Conservation (phyloP, 305 asterid species). For the Caryopteris hybrid region DNA sequence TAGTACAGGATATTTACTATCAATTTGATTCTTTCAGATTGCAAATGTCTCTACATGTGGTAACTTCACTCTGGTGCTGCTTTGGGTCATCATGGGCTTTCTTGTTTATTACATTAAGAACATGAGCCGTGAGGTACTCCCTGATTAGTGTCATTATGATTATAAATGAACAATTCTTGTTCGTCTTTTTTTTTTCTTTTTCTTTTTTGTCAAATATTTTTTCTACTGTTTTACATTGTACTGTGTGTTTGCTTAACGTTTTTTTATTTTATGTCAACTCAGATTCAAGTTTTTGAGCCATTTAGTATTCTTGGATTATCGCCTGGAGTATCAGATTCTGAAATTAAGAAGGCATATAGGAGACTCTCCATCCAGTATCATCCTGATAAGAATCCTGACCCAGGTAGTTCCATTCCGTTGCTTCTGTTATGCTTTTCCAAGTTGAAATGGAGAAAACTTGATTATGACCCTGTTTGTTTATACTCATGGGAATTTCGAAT, state of each 20-base stretch:
- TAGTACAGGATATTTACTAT: not conserved
- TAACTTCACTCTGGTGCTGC: constrained; percentile 66
- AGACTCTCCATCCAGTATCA: constrained; percentile 95
- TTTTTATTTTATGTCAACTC: constrained; percentile 20
- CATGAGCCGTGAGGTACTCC: constrained; percentile 68
- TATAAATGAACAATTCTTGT: not conserved
- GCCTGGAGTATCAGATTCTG: constrained; percentile 81
- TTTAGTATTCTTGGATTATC: constrained; percentile 92
- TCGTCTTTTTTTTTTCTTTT: not conserved
- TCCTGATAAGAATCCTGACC: constrained; percentile 99
- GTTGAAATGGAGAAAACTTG: constrained; percentile 3
- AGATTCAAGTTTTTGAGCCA: constrained; percentile 91
- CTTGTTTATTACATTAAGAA: constrained; percentile 62
- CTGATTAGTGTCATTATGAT: constrained; percentile 1
- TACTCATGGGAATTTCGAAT: constrained; percentile 15
- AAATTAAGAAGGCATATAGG: constrained; percentile 94
- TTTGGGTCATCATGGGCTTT: constrained; percentile 63
- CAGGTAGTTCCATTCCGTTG: constrained; percentile 46
- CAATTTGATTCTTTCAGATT: constrained; percentile 38
- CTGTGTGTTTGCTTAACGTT: no score
- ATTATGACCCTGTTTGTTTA: not conserved
- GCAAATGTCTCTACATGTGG: constrained; percentile 59
- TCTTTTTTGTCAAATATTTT: not conserved
- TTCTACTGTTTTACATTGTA: not conserved
- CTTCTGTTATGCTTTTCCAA: constrained; percentile 8